These are phyloP conservation scores for Hapsidospora chrysogenum DNA, from an alignment of 495 filamentous ascomycete genomes.

Conservation along the genomic window DNA sequence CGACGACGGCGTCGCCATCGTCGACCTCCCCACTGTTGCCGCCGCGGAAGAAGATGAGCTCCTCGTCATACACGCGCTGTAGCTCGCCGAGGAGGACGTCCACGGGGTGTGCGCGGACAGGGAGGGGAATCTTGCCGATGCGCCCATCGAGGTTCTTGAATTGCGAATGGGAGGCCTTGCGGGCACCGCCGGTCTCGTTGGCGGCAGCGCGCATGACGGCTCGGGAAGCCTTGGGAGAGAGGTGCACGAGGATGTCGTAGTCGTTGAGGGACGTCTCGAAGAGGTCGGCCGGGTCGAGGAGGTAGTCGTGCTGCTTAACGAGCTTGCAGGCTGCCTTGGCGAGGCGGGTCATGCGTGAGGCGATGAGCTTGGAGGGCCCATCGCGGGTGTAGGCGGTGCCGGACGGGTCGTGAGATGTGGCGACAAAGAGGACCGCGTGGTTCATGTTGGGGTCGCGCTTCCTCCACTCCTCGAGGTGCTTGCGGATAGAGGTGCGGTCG, in stretches of 20 bases:
- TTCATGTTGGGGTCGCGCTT: constrained; percentile 82
- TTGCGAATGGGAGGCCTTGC: constrained; percentile 15
- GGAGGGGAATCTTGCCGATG: constrained; percentile 16
- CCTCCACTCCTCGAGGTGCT: constrained; percentile 61
- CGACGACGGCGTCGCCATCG: constrained; percentile 42
- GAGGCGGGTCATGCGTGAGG: constrained; percentile 63
- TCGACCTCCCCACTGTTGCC: constrained; percentile 7
- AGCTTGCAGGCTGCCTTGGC: constrained; percentile 53
- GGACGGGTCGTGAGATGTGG: constrained; percentile 57
- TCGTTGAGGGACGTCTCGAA: constrained; percentile 54
- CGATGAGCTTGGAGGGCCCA: constrained; percentile 61
- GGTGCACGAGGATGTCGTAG: constrained; percentile 70
- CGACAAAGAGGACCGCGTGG: constrained; percentile 62
- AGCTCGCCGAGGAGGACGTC: constrained; percentile 41
- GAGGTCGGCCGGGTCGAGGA: constrained; percentile 41
- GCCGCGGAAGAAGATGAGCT: constrained; percentile 61
- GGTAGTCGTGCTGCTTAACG: constrained; percentile 36
- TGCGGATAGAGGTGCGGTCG: constrained; percentile 43
- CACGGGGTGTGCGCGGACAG: constrained; percentile 30
- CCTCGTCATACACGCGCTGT: constrained; percentile 38
- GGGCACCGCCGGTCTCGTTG: constrained; percentile 9
- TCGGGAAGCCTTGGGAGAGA: constrained; percentile 35
- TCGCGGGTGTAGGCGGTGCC: constrained; percentile 61
- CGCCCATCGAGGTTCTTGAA: constrained; percentile 60
- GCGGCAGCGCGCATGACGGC: constrained; percentile 8